A percentile compares a stretch with the other conserved stretches of the same genome.
Conservation (phyloP, 176 grass and related monocot species). For the Metroxylon sagu region DNA sequence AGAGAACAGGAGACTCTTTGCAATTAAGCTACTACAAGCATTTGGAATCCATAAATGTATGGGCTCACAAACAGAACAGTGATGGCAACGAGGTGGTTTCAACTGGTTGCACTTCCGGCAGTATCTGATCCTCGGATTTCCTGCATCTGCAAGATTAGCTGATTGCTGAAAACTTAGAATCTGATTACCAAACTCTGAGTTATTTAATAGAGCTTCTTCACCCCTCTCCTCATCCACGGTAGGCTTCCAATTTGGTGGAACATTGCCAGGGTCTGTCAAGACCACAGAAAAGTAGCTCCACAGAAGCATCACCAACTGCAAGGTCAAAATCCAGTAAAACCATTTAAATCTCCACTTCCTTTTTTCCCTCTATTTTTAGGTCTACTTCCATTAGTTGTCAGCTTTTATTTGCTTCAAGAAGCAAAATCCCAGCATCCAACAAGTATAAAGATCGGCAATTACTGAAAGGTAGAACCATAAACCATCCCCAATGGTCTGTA, state of each 20-base stretch:
- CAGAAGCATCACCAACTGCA: slow-evolving; percentile 81
- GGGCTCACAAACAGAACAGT: slow-evolving; percentile 96
- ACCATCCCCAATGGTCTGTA: too few relatives aligned
- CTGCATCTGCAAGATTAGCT: slow-evolving; percentile 16
- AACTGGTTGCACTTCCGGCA: slow-evolving; percentile 91
- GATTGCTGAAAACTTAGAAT: slow-evolving; percentile 46
- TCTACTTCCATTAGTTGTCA: too few relatives aligned
- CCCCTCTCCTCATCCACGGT: slow-evolving; percentile 71
- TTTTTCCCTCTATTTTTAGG: too few relatives aligned
- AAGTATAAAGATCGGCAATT: too few relatives aligned
- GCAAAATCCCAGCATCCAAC: too few relatives aligned
- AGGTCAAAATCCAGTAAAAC: neutral
- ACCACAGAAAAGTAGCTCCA: slow-evolving; percentile 96
- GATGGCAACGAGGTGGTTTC: slow-evolving; percentile 93
- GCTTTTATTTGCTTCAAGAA: too few relatives aligned
- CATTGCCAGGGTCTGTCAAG: slow-evolving; percentile 68
- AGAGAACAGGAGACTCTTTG: too few relatives aligned
- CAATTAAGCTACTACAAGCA: too few relatives aligned
- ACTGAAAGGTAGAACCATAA: too few relatives aligned
- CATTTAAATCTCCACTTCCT: too few relatives aligned
- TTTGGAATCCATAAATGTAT: neutral
- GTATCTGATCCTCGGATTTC: slow-evolving; percentile 57
- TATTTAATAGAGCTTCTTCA: slow-evolving; percentile 54
- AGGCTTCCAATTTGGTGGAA: slow-evolving; percentile 82
- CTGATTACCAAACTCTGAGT: slow-evolving; percentile 45